A percentile compares a stretch with the other conserved stretches of the same genome.
These are phyloP conservation scores for Fraxinus cuspidata DNA, from an alignment of 257 asterid genomes.

Conservation along the genomic window DNA sequence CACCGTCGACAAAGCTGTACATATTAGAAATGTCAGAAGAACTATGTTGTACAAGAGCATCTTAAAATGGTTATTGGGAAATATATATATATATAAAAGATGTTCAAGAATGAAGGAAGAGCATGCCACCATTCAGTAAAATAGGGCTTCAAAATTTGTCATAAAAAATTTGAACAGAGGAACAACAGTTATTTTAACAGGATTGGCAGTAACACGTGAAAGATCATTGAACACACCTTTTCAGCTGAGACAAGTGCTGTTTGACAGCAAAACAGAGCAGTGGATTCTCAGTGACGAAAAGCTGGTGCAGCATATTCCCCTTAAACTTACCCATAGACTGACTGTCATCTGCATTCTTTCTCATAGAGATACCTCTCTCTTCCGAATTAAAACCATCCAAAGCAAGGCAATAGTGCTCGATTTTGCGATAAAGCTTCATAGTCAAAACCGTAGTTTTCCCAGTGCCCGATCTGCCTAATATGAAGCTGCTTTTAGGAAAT, in stretches of 20 bases:
- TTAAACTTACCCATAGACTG: slow-evolving; percentile 6
- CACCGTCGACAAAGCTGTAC: slow-evolving; percentile 44
- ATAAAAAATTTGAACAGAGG: too few species aligned
- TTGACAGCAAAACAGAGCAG: slow-evolving; percentile 72
- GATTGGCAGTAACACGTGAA: background rate
- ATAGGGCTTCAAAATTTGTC: too few species aligned
- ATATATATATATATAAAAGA: too few species aligned
- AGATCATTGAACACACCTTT: slow-evolving; percentile 38
- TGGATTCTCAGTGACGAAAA: slow-evolving; percentile 72
- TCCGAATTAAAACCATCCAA: slow-evolving; percentile 28
- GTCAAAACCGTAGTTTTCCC: slow-evolving; percentile 72
- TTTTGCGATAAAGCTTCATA: slow-evolving; percentile 51
- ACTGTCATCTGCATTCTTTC: slow-evolving; percentile 9
- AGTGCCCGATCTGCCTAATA: slow-evolving; percentile 74
- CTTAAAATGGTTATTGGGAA: too few species aligned
- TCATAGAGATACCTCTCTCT: background rate
- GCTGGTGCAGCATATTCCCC: slow-evolving; percentile 42
- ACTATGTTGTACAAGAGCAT: too few species aligned
- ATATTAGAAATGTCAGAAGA: background rate
- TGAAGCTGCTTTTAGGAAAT: slow-evolving; percentile 53
- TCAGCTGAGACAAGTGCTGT: slow-evolving; percentile 53
- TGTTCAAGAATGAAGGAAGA: too few species aligned
- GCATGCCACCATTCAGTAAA: too few species aligned
- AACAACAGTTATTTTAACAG: too few species aligned
- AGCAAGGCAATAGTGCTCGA: slow-evolving; percentile 48